Evolutionary conservation across 768 basidiomycete genomes (phyloP).

Genomic region (Russula sp.): DNA sequence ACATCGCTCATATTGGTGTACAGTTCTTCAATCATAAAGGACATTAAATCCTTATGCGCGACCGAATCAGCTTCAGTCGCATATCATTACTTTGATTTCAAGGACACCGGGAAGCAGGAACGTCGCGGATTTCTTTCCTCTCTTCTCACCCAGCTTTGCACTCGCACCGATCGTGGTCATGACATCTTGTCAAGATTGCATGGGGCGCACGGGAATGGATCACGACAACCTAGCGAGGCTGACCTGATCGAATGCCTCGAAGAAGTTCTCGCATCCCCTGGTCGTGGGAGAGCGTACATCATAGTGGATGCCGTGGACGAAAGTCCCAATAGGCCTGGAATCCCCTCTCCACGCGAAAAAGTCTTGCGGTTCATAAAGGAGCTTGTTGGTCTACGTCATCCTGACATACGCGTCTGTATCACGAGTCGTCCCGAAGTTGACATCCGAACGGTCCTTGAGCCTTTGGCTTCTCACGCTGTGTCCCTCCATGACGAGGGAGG

Average conservation of each 20-base stretch:
- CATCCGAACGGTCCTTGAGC: background rate
- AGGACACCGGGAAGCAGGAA: slow-evolving; percentile 5
- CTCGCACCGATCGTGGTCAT: background rate
- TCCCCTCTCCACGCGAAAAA: slow-evolving; percentile 1
- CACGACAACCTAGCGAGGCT: background rate
- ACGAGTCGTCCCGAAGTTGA: slow-evolving; percentile 2
- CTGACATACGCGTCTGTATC: background rate
- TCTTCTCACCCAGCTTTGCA: slow-evolving; percentile 3
- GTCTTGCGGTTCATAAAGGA: background rate
- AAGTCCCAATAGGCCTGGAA: slow-evolving; percentile 6
- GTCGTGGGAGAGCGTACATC: background rate
- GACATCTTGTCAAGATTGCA: background rate
- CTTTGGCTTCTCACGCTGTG: background rate
- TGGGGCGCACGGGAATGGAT: background rate
- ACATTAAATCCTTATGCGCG: background rate
- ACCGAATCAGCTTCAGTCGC: background rate
- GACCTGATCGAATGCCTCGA: background rate
- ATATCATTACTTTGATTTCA: slow-evolving; percentile 10
- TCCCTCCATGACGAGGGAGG: background rate
- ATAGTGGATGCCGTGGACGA: slow-evolving; percentile 11
- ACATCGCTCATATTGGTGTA: background rate
- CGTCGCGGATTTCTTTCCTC: slow-evolving; percentile 4
- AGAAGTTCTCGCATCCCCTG: background rate
- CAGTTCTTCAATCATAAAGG: slow-evolving; percentile 9
- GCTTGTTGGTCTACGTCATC: background rate